Evolutionary conservation across 2,329 filamentous ascomycete species (phyloP).

Genomic region (Clarireedia paspali): DNA sequence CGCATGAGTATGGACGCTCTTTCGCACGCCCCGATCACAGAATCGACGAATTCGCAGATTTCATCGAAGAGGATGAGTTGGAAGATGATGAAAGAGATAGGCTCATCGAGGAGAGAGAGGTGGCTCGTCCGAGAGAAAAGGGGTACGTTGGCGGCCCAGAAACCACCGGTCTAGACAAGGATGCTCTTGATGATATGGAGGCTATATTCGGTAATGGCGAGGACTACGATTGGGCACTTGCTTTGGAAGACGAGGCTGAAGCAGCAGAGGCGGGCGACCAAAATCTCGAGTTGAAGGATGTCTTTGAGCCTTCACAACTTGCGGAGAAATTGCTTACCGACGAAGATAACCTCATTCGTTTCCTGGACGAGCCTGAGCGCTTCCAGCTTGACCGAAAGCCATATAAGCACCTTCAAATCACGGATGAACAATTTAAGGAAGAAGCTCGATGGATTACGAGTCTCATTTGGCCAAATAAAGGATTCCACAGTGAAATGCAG

Average conservation of each 20-base stretch:
- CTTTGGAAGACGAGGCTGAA: constrained; percentile 80
- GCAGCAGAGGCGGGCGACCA: constrained; percentile 72
- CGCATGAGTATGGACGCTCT: constrained; percentile 36
- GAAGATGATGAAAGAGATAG: constrained; percentile 79
- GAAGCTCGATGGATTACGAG: constrained; percentile 89
- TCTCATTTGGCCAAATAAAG: constrained; percentile 82
- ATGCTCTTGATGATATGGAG: constrained; percentile 91
- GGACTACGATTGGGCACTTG: constrained; percentile 91
- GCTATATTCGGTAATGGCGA: constrained; percentile 92
- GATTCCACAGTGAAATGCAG: constrained; percentile 55
- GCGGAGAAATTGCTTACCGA: constrained; percentile 93
- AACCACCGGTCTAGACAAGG: constrained; percentile 80
- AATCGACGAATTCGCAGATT: constrained; percentile 82
- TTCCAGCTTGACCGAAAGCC: constrained; percentile 87
- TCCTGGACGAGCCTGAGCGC: constrained; percentile 84
- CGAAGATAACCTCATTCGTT: constrained; percentile 85
- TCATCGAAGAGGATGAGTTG: constrained; percentile 93
- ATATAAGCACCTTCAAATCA: constrained; percentile 75
- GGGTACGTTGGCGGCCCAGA: constrained; percentile 66
- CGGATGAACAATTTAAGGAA: constrained; percentile 79
- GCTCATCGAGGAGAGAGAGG: constrained; percentile 77
- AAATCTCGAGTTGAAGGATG: constrained; percentile 87
- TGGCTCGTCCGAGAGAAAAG: constrained; percentile 70
- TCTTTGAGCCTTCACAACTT: constrained; percentile 94
- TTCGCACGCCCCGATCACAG: constrained; percentile 40